Conservation (phyloP, 257 asterid species). For the Echites panduratus region DNA sequence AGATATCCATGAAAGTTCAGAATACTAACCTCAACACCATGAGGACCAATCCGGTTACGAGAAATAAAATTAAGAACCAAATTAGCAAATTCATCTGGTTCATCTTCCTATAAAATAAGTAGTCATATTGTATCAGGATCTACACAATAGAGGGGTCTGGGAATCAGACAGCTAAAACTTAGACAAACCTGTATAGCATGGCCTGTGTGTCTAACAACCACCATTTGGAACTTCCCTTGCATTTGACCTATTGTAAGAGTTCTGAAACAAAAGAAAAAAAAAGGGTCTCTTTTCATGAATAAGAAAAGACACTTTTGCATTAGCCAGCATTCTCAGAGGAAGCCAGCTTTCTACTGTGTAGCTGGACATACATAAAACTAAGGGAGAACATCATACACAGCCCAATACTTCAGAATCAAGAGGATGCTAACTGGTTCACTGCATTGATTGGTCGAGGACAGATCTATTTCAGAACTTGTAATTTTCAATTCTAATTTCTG, state of each 20-base stretch:
- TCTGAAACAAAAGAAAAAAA: conserved; percentile 37
- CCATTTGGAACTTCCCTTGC: conserved; percentile 99
- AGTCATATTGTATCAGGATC: conserved; percentile 13
- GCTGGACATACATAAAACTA: background rate
- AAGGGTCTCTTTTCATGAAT: conserved; percentile 9
- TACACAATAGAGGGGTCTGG: background rate
- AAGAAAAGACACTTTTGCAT: background rate
- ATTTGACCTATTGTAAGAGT: conserved; percentile 92
- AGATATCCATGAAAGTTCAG: background rate
- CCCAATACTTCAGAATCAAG: background rate
- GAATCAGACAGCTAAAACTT: background rate
- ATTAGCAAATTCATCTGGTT: conserved; percentile 77
- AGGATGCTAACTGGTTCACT: background rate
- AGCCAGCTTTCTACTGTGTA: background rate
- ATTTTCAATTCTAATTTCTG: background rate
- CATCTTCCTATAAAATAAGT: conserved; percentile 65
- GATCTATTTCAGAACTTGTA: background rate
- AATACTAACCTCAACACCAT: conserved; percentile 73
- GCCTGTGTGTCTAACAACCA: conserved; percentile 87
- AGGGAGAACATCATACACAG: background rate
- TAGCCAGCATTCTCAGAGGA: background rate
- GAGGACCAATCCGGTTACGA: conserved; percentile 74
- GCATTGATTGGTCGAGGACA: background rate
- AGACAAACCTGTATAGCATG: conserved; percentile 87
- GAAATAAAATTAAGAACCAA: conserved; percentile 65